phyloP scores from a whole-genome alignment of 2,329 filamentous ascomycete genomes.

The Fusarium fracticaudum region DNA sequence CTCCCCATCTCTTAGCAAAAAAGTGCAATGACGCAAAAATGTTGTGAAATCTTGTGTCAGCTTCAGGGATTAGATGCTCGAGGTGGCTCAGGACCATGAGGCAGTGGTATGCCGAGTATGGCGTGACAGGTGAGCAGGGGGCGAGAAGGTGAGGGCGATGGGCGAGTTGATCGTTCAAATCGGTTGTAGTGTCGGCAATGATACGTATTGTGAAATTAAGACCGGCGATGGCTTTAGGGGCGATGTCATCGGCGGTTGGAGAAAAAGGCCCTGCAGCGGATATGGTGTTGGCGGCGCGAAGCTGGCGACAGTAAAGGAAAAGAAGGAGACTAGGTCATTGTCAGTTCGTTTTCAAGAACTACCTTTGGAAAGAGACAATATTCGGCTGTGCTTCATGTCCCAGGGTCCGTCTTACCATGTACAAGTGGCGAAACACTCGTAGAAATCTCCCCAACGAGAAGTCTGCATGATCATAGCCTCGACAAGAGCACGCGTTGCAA shows the following conservation, averaged over 20 bases:
- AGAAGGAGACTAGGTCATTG: conserved; percentile 43
- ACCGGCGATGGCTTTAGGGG: conserved; percentile 49
- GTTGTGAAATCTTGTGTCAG: conserved; percentile 46
- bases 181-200: conserved; percentile 49
- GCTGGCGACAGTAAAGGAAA: conserved; percentile 48
- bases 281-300: conserved; percentile 41
- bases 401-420: conserved; percentile 43
- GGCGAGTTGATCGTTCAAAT: conserved; percentile 48
- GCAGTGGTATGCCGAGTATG: conserved; percentile 49
- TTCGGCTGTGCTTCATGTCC: background rate
- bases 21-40: conserved; percentile 48
- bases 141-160: conserved; percentile 46
- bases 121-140: conserved; percentile 48
- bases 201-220: conserved; percentile 51
- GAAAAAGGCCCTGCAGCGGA: conserved; percentile 31
- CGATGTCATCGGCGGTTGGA: conserved; percentile 40
- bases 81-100: conserved; percentile 48
- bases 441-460: conserved; percentile 48
- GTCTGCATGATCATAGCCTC: conserved; percentile 49
- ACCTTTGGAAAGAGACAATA: background rate
- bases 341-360: background rate
- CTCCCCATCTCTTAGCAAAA: conserved; percentile 49
- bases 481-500: conserved; percentile 45
- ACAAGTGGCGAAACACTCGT: conserved; percentile 49
- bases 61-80: conserved; percentile 47